Evolutionary conservation across 306 rosid genomes (phyloP), one percentile per base, ranked within the genome.

Genomic region (Parietaria judaica): DNA sequence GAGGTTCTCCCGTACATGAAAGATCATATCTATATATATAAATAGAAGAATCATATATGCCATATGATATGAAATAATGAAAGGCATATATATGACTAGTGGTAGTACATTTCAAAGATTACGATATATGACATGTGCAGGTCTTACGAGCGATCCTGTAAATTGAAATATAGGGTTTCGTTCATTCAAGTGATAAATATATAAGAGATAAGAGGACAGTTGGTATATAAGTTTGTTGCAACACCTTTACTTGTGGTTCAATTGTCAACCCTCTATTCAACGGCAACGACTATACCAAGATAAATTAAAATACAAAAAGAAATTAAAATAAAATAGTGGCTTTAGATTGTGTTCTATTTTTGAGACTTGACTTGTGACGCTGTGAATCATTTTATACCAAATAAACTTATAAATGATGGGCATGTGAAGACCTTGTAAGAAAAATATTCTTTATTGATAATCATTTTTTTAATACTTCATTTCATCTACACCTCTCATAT

Each of bases 211-310:
- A 51, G 57, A 14, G 12, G 36, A 68, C 14, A 51, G 23, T 69
- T n/a, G 61, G 67, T 54, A 50, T 54, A 36, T 23, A 4, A 41
- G 53, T 41, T 58, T 58, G 66, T 56, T 53, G 67, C 14, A 52
- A 13, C 50, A 51, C 50, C 38, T 54, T 54, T 67, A 31, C 65
- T 54, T 67, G 83, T 54, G 74, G 78, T 69, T 60, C 47, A 34
- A 78, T 58, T 74, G 76, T 68, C 61, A 70, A 80, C 63, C 79
- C 73, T 58, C 6, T 8, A 68, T 63, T 59, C 72, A 62, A 78
- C 66, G 64, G 78, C 76, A 73, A 65, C 57, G 63, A 52, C 61
- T 64, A 37, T 23, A 23, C 31, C 1, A 23, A 23, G 31, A 23
- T 23, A 23, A 23, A 23, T 23, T 23, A 23, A 23, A 1, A 63